phyloP scores from a whole-genome alignment of 768 basidiomycete genomes.

The Boletus vinaceobasis region DNA sequence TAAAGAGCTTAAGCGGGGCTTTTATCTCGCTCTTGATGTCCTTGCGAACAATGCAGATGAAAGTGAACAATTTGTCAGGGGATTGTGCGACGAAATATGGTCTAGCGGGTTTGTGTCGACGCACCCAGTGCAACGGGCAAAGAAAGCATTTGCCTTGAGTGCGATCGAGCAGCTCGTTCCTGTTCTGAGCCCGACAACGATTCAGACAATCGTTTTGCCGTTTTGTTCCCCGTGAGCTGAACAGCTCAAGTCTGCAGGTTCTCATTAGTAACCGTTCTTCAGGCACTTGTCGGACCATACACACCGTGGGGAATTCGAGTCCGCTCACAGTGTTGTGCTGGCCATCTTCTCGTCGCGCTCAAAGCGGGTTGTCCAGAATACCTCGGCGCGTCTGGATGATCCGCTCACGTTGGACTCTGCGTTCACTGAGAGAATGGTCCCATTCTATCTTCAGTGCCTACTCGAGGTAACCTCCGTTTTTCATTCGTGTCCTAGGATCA shows the following conservation, averaged over 20 bases:
- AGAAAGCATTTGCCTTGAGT: constrained; percentile 63
- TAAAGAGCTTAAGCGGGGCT: constrained; percentile 66
- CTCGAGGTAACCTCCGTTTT: constrained; percentile 52
- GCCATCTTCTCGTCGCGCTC: constrained; percentile 66
- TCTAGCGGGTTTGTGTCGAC: constrained; percentile 20
- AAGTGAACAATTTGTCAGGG: constrained; percentile 38
- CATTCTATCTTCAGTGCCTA: constrained; percentile 70
- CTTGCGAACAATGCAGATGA: constrained; percentile 42
- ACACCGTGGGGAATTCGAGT: constrained; percentile 79
- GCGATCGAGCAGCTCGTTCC: constrained; percentile 77
- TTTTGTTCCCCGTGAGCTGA: constrained; percentile 62
- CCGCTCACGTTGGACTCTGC: constrained; percentile 22
- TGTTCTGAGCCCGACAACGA: constrained; percentile 47
- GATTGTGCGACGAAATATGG: constrained; percentile 33
- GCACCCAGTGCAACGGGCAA: constrained; percentile 32
- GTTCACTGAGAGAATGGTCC: constrained; percentile 58
- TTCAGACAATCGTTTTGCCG: constrained; percentile 55
- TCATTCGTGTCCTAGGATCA: neutral
- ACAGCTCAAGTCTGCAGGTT: neutral
- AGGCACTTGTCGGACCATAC: constrained; percentile 58
- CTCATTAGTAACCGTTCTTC: neutral
- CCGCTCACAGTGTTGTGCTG: constrained; percentile 80
- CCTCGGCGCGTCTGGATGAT: constrained; percentile 4
- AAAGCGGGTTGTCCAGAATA: constrained; percentile 28
- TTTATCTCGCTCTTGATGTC: constrained; percentile 77